Evolutionary conservation across 805 yeast species (phyloP), one percentile per base, ranked within the genome.

Genomic region (Pichia nakasei): DNA sequence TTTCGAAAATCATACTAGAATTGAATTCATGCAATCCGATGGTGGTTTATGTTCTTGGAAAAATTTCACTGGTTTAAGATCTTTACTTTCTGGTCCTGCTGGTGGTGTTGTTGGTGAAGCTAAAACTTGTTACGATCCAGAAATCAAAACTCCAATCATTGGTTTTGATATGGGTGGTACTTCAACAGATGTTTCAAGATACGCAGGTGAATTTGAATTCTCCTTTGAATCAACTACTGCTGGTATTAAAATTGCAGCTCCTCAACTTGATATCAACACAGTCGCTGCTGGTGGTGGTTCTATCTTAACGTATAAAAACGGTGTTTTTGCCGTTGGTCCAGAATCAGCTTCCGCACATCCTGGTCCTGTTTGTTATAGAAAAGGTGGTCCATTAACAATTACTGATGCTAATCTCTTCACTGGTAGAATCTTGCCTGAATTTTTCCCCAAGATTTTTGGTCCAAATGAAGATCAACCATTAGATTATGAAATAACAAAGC

Each of bases 31-130:
- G 97, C 96, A 89, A 63, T 84, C 95, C 9, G 96, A 89, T 59
- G 97, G 97, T 46, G 97, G 97, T 3, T 71, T 89, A 47, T 87
- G 88, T 21, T 86, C 86, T 43, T 87, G 93, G 56, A 68, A 76
- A 22, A 72, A 77, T 41, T 91, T 89, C 59, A 81, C 95, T 0
- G 97, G 97, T 2, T 67, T 89, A 33, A 73, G 79, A 52, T 95
- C 97, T 5, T 84, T 89, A 41, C 64, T 89, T 27, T 86, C 96
- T 2, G 97, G 97, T 3, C 97, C 97, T 3, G 97, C 97, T 12
- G 97, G 97, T 31, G 97, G 97, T 41, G 94, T 89, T 46, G 96
- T 89, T 33, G 97, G 97, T 0, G 85, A 79, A 53, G 85, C 96
- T 0, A 72, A 76, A 41, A 89, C 97, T 0, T 85, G 95, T 48